These are phyloP conservation scores for Cajanus cajan DNA, from an alignment of 306 rosid genomes.

Conservation along the genomic window DNA sequence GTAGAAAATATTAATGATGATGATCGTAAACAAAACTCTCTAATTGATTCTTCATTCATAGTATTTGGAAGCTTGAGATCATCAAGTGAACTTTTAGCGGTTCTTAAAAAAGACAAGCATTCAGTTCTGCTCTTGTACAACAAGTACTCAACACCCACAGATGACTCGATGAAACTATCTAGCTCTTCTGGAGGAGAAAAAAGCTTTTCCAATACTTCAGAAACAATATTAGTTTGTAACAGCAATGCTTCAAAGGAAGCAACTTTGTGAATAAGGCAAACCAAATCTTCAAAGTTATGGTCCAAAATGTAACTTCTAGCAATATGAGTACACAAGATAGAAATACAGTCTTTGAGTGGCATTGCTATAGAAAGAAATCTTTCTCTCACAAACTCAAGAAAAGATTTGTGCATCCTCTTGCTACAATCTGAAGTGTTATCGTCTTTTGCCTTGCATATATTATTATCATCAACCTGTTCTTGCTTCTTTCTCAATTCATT, in stretches of 20 bases:
- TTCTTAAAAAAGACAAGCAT: constrained; percentile 46
- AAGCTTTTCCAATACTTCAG: constrained; percentile 41
- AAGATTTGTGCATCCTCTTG: constrained; percentile 33
- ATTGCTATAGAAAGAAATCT: constrained; percentile 38
- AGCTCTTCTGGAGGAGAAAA: constrained; percentile 31
- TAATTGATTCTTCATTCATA: constrained; percentile 11
- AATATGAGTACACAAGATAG: constrained; percentile 52
- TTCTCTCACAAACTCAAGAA: constrained; percentile 55
- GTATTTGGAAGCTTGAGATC: constrained; percentile 46
- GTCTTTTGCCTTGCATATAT: constrained; percentile 6
- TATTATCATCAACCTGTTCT: neutral
- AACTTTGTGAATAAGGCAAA: constrained; percentile 26
- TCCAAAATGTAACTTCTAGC: constrained; percentile 45
- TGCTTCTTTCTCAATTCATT: constrained; percentile 37
- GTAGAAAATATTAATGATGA: constrained; percentile 71
- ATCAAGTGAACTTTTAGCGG: constrained; percentile 43
- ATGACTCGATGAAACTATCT: constrained; percentile 20
- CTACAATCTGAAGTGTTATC: constrained; percentile 17
- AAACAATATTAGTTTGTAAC: constrained; percentile 33
- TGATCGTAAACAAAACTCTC: constrained; percentile 51
- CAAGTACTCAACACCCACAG: neutral
- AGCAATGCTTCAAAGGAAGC: constrained; percentile 43
- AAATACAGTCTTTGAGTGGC: constrained; percentile 42
- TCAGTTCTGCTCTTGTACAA: constrained; percentile 38
- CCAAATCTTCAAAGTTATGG: constrained; percentile 36